phyloP scores from a whole-genome alignment of 2,329 filamentous ascomycete species.

The Teratosphaeria epicoccoides region DNA sequence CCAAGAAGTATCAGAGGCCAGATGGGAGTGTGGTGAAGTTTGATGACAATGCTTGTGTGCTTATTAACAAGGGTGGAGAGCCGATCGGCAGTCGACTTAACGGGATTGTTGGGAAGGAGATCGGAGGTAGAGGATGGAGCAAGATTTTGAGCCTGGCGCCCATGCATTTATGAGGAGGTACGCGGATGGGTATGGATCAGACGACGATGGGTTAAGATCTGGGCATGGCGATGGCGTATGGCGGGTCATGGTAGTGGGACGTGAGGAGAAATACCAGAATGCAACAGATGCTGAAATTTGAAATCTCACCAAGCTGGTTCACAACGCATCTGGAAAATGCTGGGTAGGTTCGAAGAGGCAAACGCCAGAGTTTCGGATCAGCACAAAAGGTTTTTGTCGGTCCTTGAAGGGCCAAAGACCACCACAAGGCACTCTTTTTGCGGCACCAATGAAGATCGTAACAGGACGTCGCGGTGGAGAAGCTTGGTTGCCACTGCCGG shows the following conservation, averaged over 20 bases:
- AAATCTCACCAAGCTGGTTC: too few species aligned
- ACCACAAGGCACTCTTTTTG: too few species aligned
- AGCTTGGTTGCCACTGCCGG: too few species aligned
- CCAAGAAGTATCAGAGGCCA: constrained; percentile 72
- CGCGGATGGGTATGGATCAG: neutral
- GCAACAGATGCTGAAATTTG: neutral
- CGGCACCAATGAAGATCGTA: too few species aligned
- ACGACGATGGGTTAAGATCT: neutral
- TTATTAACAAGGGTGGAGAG: constrained; percentile 94
- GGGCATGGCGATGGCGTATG: constrained; percentile 8
- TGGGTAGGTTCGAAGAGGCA: too few species aligned
- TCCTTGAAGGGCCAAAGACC: too few species aligned
- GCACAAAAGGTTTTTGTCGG: too few species aligned
- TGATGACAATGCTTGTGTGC: constrained; percentile 94
- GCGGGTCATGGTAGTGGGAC: neutral
- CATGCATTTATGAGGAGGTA: constrained; percentile 51
- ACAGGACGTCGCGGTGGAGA: too few species aligned
- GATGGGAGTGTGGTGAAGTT: constrained; percentile 89
- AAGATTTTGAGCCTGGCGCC: constrained; percentile 96
- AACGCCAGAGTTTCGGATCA: too few species aligned
- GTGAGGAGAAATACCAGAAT: neutral
- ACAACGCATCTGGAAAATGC: too few species aligned
- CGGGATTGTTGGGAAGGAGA: constrained; percentile 76
- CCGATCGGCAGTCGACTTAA: constrained; percentile 88
- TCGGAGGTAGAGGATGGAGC: constrained; percentile 90